A percentile compares a stretch with the other conserved stretches of the same genome.
Conservation (phyloP, 192 early-diverging fungal species). For the Entomortierella parvispora region DNA sequence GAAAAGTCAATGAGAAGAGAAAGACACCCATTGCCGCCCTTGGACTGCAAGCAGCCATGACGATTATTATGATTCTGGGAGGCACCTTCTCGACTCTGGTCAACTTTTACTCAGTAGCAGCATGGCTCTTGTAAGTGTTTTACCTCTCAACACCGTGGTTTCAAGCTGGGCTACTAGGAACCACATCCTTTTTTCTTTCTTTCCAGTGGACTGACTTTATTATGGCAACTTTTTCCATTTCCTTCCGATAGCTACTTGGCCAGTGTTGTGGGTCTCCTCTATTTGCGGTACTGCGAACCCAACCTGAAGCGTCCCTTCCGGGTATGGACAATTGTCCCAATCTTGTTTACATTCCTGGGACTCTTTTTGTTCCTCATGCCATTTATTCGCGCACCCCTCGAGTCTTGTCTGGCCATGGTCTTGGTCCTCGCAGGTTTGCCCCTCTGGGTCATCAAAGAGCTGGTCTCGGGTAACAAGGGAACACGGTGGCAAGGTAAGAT, state of each 20-base stretch:
- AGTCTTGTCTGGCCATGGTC: slow-evolving; percentile 58
- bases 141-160: neutral
- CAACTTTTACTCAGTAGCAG: slow-evolving; percentile 79
- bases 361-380: slow-evolving; percentile 71
- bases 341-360: slow-evolving; percentile 69
- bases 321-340: slow-evolving; percentile 74
- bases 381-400: slow-evolving; percentile 63
- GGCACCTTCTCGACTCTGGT: slow-evolving; percentile 77
- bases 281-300: slow-evolving; percentile 74
- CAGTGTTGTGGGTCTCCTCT: slow-evolving; percentile 70
- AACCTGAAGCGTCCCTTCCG: slow-evolving; percentile 73
- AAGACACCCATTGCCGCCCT: slow-evolving; percentile 76
- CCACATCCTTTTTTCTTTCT: neutral
- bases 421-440: slow-evolving; percentile 62
- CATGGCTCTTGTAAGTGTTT: slow-evolving; percentile 71
- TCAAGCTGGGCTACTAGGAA: neutral
- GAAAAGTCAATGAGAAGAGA: slow-evolving; percentile 62
- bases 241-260: slow-evolving; percentile 66
- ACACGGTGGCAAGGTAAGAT: slow-evolving; percentile 51
- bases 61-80: slow-evolving; percentile 68
- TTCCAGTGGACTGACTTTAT: neutral
- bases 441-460: slow-evolving; percentile 61
- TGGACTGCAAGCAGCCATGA: slow-evolving; percentile 68
- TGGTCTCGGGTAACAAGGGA: slow-evolving; percentile 47
- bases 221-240: neutral